Base-by-base conservation (phyloP, 2,329 filamentous ascomycete species). In the Scedosporium dehoogii region DNA sequence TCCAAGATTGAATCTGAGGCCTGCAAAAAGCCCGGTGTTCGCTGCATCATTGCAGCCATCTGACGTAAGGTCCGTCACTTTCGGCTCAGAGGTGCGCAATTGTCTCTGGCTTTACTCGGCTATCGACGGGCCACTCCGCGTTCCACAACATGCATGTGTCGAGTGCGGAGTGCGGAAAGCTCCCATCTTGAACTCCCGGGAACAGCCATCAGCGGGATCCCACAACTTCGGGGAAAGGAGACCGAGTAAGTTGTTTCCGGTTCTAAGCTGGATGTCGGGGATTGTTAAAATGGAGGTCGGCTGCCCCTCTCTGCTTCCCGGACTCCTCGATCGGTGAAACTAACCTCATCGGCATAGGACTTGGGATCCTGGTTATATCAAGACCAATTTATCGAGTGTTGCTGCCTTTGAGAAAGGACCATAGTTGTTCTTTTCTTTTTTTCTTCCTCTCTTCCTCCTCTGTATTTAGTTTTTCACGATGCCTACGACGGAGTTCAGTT, bases 401-500 rank as follows among this genome's bases (percentile, higher is more conserved):
- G 10, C 7, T 33, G 6, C 29, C 33, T 38, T 38, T 38, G 33
- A 38, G 9, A 38, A 12, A 38, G 46, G 46, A 51, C 16, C 3
- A 51, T 51, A 18, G 16, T 38, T 38, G 33, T 38, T 38, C 33
- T 38, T 38, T 38, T 6, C 14, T 12, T 38, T 38, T 38, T 38
- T 38, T 12, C 9, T 38, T 3, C 10, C 10, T 33, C n/a, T 33
- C 29, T 33, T 9, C 7, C 10, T 38, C 44, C n/a, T 48, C 21
- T 55, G 18, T 27, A 55, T 27, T 55, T 16, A 23, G n/a, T 53
- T 27, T 7, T 21, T n/a, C 29, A 58, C 60, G 38, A 84, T 84
- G 81, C 79, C 80, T 7, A 73, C 78, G 63, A 83, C 81, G 4
- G 67, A 73, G 0, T 84, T 84, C 63, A 71, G 73, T 41, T 71